Conservation (phyloP, 345 rosid genomes). For the Boechera divaricarpa region DNA sequence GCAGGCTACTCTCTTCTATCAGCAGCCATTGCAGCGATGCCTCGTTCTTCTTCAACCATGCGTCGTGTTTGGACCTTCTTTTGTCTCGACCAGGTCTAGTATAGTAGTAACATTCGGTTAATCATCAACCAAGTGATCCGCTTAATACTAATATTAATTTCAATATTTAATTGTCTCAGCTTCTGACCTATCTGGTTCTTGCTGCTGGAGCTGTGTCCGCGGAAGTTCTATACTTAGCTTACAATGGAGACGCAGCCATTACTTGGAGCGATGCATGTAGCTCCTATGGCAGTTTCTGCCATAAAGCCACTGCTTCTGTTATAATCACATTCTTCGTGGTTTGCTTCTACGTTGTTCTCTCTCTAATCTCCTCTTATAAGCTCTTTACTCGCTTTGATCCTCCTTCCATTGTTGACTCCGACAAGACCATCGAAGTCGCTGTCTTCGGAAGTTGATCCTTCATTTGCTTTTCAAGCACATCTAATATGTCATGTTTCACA, state of each 20-base stretch:
- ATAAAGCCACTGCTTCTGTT: slow-evolving; percentile 68
- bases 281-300: slow-evolving; percentile 68
- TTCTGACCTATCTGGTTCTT: slow-evolving; percentile 69
- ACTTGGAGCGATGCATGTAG: slow-evolving; percentile 83
- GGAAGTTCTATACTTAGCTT: slow-evolving; percentile 75
- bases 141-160: background rate
- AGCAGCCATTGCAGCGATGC: slow-evolving; percentile 72
- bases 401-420: slow-evolving; percentile 52
- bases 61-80: slow-evolving; percentile 89
- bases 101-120: background rate
- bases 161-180: slow-evolving; percentile 41
- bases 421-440: slow-evolving; percentile 53
- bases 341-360: slow-evolving; percentile 56
- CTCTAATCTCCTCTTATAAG: slow-evolving; percentile 77
- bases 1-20: slow-evolving; percentile 95
- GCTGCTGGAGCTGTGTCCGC: slow-evolving; percentile 73
- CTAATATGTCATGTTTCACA: slow-evolving; percentile 19
- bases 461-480: background rate
- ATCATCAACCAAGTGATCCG: background rate
- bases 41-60: slow-evolving; percentile 66
- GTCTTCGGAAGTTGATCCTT: slow-evolving; percentile 45
- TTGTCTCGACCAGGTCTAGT: slow-evolving; percentile 76
- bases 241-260: slow-evolving; percentile 65
- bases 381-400: slow-evolving; percentile 78
- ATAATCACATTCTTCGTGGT: slow-evolving; percentile 61